Percentiles rank a stretch among this genome's conserved stretches.
Evolutionary conservation across 257 asterid genomes (phyloP).

Genomic region (Primulina eburnea): DNA sequence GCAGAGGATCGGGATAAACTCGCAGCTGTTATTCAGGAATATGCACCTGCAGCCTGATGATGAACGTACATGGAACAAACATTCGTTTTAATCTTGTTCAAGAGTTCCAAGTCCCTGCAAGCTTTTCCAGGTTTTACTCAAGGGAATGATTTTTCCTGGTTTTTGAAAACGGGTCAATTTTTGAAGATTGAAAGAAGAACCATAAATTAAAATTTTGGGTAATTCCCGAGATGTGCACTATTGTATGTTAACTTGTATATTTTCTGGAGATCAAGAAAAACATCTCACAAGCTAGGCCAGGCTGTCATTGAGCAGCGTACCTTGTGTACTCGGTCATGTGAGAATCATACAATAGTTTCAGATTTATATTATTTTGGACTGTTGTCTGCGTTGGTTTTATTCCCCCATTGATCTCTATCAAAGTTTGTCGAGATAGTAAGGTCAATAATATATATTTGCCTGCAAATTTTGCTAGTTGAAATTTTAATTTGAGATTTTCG

Average conservation of each 20-base stretch:
- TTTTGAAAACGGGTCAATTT: conserved; percentile 4
- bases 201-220: conserved; percentile 15
- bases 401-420: background rate
- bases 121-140: conserved; percentile 15
- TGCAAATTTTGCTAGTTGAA: too few species aligned
- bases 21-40: conserved; percentile 71
- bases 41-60: conserved; percentile 62
- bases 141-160: background rate
- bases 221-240: conserved; percentile 25
- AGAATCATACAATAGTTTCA: background rate
- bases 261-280: conserved; percentile 22
- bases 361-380: too few species aligned
- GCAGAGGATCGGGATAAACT: conserved; percentile 78
- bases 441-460: background rate
- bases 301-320: background rate
- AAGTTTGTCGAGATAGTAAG: background rate
- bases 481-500: too few species aligned
- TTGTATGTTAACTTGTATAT: conserved; percentile 19
- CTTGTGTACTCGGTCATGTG: background rate
- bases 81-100: conserved; percentile 44
- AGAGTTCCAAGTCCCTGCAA: conserved; percentile 17
- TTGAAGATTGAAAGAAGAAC: conserved; percentile 9
- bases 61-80: conserved; percentile 15
- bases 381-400: too few species aligned
- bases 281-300: background rate